Evolutionary conservation across 2,329 filamentous ascomycete genomes (phyloP), one percentile per base, ranked within the genome.

Genomic region (Westerdykella sp.): DNA sequence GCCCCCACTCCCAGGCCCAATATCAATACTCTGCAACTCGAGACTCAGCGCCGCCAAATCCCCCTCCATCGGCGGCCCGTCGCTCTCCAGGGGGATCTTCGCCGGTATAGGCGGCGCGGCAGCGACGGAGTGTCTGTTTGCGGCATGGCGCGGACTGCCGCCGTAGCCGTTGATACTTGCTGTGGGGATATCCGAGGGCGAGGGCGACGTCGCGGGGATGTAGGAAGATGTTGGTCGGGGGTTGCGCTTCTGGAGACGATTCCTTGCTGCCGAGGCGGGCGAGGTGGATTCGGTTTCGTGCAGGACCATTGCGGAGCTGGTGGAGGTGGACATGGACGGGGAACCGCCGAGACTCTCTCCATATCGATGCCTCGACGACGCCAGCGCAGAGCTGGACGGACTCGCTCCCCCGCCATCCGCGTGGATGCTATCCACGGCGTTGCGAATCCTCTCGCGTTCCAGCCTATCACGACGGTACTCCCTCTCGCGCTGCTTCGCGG

Each of bases 91-190:
- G 1, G 83, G 82, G 7, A 87, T 70, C 66, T 87, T 87, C n/a
- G 82, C 81, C 3, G 84, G 84, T 39, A 86, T 75, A 0, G 81
- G 79, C 11, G 84, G 83, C 0, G 69, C 72, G n/a, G 32, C 32
- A 14, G 63, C 69, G 14, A 48, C 44, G 1, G 51, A 52, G 14
- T 55, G 53, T 15, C 51, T 50, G 4, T 45, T 42, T 12, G 50
- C 41, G 13, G 50, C 49, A 15, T 65, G 60, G 14, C 51, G 46
- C 4, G 59, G 53, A 40, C 54, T 62, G n/a, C 54, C 49, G 3
- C 55, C 55, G 37, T 67, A 67, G 13, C 50, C 54, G 34, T 62
- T 59, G 5, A 59, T 52, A 34, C 59, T 63, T 1, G 55, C 51
- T 14, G 44, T 49, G 1, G 53, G 50, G 13, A 51, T 49, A 34